These are phyloP conservation scores for Stephania yunnanensis DNA, from an alignment of 164 flowering plant genomes.

Conservation along the genomic window DNA sequence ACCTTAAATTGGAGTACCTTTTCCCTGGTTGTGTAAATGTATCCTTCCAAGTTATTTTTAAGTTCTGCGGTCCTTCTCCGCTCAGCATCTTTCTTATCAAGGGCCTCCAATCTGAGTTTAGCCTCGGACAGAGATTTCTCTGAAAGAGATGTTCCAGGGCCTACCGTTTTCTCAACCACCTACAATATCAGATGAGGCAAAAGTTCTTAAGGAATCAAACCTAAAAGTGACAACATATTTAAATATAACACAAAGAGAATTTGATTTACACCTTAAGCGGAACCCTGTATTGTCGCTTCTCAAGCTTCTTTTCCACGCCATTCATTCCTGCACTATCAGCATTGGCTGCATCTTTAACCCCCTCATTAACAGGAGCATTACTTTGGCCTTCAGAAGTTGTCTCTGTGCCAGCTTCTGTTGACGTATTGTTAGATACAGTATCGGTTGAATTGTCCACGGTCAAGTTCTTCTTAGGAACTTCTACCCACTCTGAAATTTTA, in stretches of 20 bases:
- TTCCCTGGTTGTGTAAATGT: constrained; percentile 87
- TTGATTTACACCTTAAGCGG: constrained; percentile 65
- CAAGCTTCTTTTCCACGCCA: constrained; percentile 75
- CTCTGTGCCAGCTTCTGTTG: constrained; percentile 41
- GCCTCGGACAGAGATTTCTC: constrained; percentile 68
- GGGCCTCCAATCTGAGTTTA: constrained; percentile 54
- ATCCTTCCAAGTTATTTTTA: constrained; percentile 87
- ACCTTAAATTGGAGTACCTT: constrained; percentile 40
- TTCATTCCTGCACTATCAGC: constrained; percentile 36
- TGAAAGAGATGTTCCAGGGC: constrained; percentile 68
- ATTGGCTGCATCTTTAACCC: constrained; percentile 23
- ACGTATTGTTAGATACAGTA: constrained; percentile 40
- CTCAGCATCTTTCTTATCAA: constrained; percentile 83
- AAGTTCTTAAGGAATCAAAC: background rate
- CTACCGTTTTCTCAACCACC: constrained; percentile 73
- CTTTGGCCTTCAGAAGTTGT: constrained; percentile 46
- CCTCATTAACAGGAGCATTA: constrained; percentile 32
- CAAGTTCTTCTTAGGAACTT: constrained; percentile 75
- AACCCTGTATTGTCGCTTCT: constrained; percentile 81
- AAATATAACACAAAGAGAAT: constrained; percentile 5
- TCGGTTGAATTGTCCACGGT: constrained; percentile 62
- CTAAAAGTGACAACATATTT: background rate
- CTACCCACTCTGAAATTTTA: constrained; percentile 95
- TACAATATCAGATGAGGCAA: constrained; percentile 19
- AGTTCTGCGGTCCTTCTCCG: constrained; percentile 91